Percentiles rank a stretch among this genome's conserved stretches.
These are phyloP conservation scores for Musa itinerans DNA, from an alignment of 176 grass and related monocot species.

Conservation along the genomic window DNA sequence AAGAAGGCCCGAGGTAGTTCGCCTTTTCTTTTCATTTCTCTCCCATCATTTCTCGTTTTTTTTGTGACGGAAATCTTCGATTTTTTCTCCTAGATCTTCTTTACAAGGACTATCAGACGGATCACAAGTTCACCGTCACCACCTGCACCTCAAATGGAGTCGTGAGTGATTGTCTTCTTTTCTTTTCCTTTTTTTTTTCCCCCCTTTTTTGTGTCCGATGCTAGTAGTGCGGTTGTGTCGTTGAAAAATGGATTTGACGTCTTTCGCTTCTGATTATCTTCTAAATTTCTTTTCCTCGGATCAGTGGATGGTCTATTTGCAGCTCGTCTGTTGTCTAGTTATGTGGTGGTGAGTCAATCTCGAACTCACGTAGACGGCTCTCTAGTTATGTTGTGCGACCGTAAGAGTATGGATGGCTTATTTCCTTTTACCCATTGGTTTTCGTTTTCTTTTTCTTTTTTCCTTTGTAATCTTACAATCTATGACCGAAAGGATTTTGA, in stretches of 20 bases:
- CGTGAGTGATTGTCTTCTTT: constrained; percentile 30
- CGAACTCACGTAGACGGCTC: neutral
- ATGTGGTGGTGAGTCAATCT: neutral
- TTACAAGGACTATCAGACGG: constrained; percentile 45
- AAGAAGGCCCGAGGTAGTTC: constrained; percentile 64
- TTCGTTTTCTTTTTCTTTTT: neutral
- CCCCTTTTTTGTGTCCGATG: neutral
- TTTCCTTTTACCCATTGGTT: too few species aligned
- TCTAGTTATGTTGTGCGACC: too few species aligned
- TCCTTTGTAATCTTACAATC: neutral
- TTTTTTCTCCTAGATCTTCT: constrained; percentile 41
- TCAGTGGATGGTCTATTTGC: neutral
- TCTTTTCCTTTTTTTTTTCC: neutral
- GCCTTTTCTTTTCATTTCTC: neutral
- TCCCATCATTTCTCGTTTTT: constrained; percentile 1
- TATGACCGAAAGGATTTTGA: neutral
- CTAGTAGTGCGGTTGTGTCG: neutral
- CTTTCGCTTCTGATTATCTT: neutral
- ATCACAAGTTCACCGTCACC: constrained; percentile 43
- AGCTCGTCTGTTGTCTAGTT: neutral
- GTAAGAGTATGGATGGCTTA: too few species aligned
- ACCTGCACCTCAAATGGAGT: constrained; percentile 44
- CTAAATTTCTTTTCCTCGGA: neutral
- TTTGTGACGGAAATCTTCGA: neutral
- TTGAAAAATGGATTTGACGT: neutral